Conservation (phyloP, 1,139 yeast genomes). For the Eremothecium sinecaudum region DNA sequence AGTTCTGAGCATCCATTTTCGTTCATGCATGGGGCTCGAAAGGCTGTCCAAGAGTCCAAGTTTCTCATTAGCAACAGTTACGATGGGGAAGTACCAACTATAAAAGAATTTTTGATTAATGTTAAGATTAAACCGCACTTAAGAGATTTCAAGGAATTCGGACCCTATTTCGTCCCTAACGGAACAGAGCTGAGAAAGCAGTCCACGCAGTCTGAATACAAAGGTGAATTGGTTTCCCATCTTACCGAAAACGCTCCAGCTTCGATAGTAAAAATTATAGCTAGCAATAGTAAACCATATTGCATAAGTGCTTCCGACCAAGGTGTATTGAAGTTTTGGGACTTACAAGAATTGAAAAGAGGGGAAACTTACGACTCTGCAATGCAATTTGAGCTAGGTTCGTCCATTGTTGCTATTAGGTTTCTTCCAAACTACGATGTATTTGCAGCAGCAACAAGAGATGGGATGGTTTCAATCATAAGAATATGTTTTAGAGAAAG, state of each 20-base stretch:
- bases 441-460: conserved; percentile 57
- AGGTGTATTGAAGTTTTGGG: conserved; percentile 76
- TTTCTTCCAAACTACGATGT: conserved; percentile 57
- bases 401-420: conserved; percentile 39
- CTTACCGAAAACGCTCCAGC: conserved; percentile 44
- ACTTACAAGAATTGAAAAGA: conserved; percentile 51
- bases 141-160: conserved; percentile 64
- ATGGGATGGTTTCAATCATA: conserved; percentile 53
- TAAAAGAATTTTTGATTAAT: conserved; percentile 46
- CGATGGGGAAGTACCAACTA: conserved; percentile 55
- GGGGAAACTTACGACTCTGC: conserved; percentile 56
- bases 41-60: conserved; percentile 8
- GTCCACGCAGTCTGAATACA: conserved; percentile 26
- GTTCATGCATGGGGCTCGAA: background rate
- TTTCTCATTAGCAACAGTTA: conserved; percentile 43
- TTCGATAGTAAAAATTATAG: conserved; percentile 46
- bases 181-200: conserved; percentile 17
- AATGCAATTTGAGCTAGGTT: conserved; percentile 39
- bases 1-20: conserved; percentile 2
- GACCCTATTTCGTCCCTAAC: conserved; percentile 26
- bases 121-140: conserved; percentile 49
- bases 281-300: conserved; percentile 47
- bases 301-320: conserved; percentile 71
- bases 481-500: conserved; percentile 43
- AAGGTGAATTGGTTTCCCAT: conserved; percentile 51